Evolutionary conservation across 306 rosid species (phyloP), one percentile per base, ranked within the genome.

Genomic region (Quercus robur): DNA sequence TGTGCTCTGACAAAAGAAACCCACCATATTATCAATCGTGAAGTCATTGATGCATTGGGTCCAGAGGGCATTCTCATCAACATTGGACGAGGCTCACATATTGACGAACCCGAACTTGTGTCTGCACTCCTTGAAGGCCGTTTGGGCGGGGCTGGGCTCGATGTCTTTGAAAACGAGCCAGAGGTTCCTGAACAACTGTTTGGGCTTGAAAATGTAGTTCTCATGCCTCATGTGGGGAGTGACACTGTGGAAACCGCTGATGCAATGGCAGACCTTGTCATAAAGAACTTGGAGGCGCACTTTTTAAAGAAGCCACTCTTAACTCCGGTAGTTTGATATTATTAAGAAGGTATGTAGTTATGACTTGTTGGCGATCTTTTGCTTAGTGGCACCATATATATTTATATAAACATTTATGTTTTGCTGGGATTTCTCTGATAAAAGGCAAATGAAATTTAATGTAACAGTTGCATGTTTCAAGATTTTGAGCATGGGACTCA

Each of bases 151-250:
- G 97, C 96, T 0, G 97, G 97, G 3, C 89, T 93, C 9, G 94
- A 91, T 79, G 97, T 93, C 79, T 89, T 79, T 81, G 91, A 91
- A 77, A 81, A 85, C 58, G 97, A 91, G 57, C 97, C 96, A 6
- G 75, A 85, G 3, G 91, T 89, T 25, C 89, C 90, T 25, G 81
- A 84, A 14, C 76, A 84, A 77, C 70, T 93, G 57, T 12, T 93
- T 3, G 82, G 81, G 15, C 90, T 91, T 56, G 90, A 81, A 2
- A 91, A 93, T 78, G 93, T 84, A 7, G 96, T 91, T 58, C 84
- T 93, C 13, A 56, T 86, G 68, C 89, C 97, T 81, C 97, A 89
- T 58, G 81, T 89, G 2, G 97, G 89, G 14, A 86, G 81, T 38
- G 97, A 85, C 77, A 89, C 94, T 2, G 61, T 81, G 1, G 91